Conservation (phyloP, 2,329 filamentous ascomycete genomes). For the Neopestalotiopsis clavispora region DNA sequence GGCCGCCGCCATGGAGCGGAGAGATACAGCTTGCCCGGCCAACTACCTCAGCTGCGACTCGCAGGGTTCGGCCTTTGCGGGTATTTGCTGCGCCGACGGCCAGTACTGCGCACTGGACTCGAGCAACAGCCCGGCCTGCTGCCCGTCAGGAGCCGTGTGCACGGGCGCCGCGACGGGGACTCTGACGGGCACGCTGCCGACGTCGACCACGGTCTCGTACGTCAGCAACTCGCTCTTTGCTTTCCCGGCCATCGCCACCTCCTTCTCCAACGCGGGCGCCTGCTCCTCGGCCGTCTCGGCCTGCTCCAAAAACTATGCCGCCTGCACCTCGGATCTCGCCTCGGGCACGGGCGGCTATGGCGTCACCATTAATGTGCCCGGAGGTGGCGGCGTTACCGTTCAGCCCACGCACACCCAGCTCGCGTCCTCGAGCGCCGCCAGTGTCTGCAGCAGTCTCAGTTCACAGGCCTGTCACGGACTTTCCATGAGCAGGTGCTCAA, state of each 20-base stretch:
- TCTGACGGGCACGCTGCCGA: slow-evolving; percentile 30
- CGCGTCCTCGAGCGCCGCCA: slow-evolving; percentile 51
- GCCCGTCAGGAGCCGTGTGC: slow-evolving; percentile 56
- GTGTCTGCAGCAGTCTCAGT: slow-evolving; percentile 61
- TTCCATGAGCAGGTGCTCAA: slow-evolving; percentile 44
- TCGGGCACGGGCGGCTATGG: slow-evolving; percentile 46
- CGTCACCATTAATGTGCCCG: slow-evolving; percentile 62
- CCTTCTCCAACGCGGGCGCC: slow-evolving; percentile 53
- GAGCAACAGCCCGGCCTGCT: slow-evolving; percentile 56
- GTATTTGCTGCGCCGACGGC: slow-evolving; percentile 56
- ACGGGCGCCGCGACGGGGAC: slow-evolving; percentile 56
- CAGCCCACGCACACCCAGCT: slow-evolving; percentile 44
- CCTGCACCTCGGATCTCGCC: slow-evolving; percentile 56
- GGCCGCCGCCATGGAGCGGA: slow-evolving; percentile 29
- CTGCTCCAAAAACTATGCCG: slow-evolving; percentile 59
- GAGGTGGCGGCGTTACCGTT: slow-evolving; percentile 58
- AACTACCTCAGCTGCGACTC: slow-evolving; percentile 57
- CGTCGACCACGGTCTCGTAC: slow-evolving; percentile 45
- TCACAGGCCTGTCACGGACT: slow-evolving; percentile 54
- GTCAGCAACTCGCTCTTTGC: slow-evolving; percentile 64
- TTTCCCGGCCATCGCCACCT: slow-evolving; percentile 62
- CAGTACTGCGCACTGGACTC: slow-evolving; percentile 56
- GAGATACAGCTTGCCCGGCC: slow-evolving; percentile 46
- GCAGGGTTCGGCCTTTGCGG: slow-evolving; percentile 50
- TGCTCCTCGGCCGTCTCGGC: slow-evolving; percentile 57